These are phyloP conservation scores for Citrus glauca DNA, from an alignment of 345 rosid species.

Conservation along the genomic window DNA sequence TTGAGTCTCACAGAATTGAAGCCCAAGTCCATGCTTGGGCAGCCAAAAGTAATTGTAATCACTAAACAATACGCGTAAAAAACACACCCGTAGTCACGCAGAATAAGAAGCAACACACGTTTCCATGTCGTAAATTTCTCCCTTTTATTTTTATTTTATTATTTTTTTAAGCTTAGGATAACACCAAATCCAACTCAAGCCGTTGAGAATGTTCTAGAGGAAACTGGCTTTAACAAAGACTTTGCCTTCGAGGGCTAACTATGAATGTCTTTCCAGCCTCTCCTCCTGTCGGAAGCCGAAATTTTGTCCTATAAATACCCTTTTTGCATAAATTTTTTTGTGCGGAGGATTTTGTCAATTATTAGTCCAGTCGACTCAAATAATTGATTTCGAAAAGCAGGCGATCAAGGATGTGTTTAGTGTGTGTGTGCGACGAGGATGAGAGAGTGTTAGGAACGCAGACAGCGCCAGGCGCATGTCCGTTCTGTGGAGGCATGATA, in stretches of 20 bases:
- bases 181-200: neutral
- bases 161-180: neutral
- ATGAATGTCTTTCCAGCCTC: neutral
- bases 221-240: neutral
- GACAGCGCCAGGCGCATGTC: slow-evolving; percentile 80
- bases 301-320: neutral
- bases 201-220: neutral
- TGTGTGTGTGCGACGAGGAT: slow-evolving; percentile 88
- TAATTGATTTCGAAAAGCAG: too few species aligned
- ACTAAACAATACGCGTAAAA: neutral
- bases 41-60: too few species aligned
- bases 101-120: neutral
- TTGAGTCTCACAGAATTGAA: too few species aligned
- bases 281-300: neutral
- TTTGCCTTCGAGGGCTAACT: neutral
- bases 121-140: neutral
- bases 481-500: slow-evolving; percentile 82
- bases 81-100: neutral
- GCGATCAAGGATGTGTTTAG: slow-evolving; percentile 62
- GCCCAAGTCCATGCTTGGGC: too few species aligned
- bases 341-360: neutral
- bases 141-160: too few species aligned
- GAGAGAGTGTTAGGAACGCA: slow-evolving; percentile 73
- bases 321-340: neutral
- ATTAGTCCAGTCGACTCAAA: neutral